A percentile compares a stretch with the other conserved stretches of the same genome.
Conservation (phyloP, 2,329 filamentous ascomycete species). For the Scopulariopsis brevicaulis region DNA sequence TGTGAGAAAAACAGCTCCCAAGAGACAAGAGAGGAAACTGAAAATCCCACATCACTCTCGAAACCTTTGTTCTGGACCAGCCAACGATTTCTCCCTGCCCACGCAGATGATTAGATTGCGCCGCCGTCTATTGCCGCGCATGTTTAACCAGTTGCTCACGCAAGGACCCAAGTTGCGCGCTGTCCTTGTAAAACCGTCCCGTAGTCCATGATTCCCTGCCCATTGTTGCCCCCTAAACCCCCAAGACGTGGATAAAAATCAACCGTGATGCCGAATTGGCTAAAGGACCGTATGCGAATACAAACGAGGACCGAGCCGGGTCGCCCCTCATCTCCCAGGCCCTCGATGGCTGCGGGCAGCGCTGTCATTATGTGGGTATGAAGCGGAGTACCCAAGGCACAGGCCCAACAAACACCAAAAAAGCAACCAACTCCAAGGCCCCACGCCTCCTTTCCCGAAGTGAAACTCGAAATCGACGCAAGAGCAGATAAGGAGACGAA, state of each 20-base stretch:
- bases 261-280: conserved; percentile 2
- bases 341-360: not conserved
- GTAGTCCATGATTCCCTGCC: conserved; percentile 4
- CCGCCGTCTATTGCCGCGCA: conserved; percentile 3
- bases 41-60: not conserved
- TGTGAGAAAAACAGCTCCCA: not conserved
- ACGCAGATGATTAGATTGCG: conserved; percentile 4
- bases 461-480: not conserved
- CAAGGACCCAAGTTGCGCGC: conserved; percentile 2
- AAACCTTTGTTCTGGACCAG: conserved; percentile 5
- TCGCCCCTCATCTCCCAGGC: not conserved
- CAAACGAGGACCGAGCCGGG: not conserved
- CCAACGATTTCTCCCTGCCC: conserved; percentile 4
- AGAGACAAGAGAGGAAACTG: not conserved
- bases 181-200: conserved; percentile 4
- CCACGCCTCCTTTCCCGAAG: not conserved
- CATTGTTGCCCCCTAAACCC: not conserved
- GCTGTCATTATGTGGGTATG: not conserved
- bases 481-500: not conserved
- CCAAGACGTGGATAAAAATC: not conserved
- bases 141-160: conserved; percentile 4
- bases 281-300: conserved; percentile 4
- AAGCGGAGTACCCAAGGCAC: not conserved
- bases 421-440: conserved; percentile 4
- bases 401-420: not conserved